phyloP scores from a whole-genome alignment of 139 green algal genomes.

The Gonium pectorale region DNA sequence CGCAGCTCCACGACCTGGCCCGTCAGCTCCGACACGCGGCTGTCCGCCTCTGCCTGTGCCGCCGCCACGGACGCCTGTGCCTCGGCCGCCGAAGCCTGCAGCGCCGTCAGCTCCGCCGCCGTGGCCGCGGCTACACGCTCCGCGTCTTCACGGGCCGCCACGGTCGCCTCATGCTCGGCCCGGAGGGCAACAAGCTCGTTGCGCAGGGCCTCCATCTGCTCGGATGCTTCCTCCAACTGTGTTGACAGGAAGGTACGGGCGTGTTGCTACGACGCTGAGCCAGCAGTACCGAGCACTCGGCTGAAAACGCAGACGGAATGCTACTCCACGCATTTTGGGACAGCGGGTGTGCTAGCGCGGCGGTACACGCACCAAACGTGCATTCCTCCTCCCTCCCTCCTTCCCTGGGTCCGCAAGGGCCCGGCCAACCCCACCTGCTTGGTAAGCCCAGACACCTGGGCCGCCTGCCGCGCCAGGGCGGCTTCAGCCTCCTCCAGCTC shows the following conservation, averaged over 20 bases:
- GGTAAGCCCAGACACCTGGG: not conserved
- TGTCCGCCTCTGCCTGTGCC: not conserved
- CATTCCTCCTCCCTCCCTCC: not conserved
- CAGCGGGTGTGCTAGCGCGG: no score
- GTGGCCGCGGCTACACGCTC: not conserved
- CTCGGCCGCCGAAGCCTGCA: not conserved
- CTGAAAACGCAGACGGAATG: no score
- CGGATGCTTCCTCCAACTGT: slow-evolving; percentile 24
- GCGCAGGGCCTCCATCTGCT: slow-evolving; percentile 16
- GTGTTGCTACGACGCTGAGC: no score
- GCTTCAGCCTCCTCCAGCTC: slow-evolving; percentile 23
- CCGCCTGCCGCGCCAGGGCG: slow-evolving; percentile 17
- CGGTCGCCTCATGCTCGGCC: not conserved
- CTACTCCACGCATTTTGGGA: no score
- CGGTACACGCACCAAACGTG: no score
- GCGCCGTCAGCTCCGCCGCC: not conserved
- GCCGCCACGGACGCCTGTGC: not conserved
- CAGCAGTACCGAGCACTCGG: no score
- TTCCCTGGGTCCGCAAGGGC: not conserved
- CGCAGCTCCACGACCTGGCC: not conserved
- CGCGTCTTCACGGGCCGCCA: not conserved
- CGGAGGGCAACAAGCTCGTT: not conserved
- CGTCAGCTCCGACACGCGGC: not conserved
- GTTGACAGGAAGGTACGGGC: not conserved
- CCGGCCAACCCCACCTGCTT: slow-evolving; percentile 15